Base-by-base conservation (phyloP, 306 rosid species). In the Vigna mungo region DNA sequence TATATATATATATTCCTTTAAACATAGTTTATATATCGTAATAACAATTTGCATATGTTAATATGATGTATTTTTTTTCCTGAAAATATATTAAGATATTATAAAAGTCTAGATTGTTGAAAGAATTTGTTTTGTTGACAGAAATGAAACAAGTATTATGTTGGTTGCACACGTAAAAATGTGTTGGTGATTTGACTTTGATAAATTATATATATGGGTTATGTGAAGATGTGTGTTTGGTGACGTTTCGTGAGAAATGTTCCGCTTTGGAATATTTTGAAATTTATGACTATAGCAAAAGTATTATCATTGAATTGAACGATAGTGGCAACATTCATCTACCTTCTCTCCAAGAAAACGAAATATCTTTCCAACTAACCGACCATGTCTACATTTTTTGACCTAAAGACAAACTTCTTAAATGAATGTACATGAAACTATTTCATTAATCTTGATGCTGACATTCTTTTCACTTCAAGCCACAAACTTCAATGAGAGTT, bases 321-420 rank as follows among this genome's bases (percentile, higher is more conserved):
- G 17, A 48, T 7, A 17, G 56, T 18, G 48, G 49, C 48, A 39
- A 25, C 51, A 43, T 20, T 47, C 74, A 25, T 17, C 15, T 64
- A 30, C n/a, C 76, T 43, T 55, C 41, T 20, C n/a, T 43, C 47
- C 56, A 68, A 79, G 68, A 75, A 68, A 83, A 49, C 63, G 73
- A 80, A 48, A 81, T 58, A 11, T 43, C 53, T 48, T 30, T 83
- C 23, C 43, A 68, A 68, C 20, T 74, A 44, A 67, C 77, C 68
- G 68, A 74, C 80, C 83, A 30, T 73, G 32, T 75, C 16, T 73
- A 14, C 53, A n/a, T 72, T 10, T 63, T 72, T 81, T 74, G 71
- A 74, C 76, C 17, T 36, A 10, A 74, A 74, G 61, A 66, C 74
- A 76, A 76, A 16, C 23, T 32, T 62, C 74, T 71, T 76, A 60